Percentiles rank a stretch among this genome's conserved stretches.
Conservation (phyloP, 2,329 filamentous ascomycete species). For the Cadophora malorum region DNA sequence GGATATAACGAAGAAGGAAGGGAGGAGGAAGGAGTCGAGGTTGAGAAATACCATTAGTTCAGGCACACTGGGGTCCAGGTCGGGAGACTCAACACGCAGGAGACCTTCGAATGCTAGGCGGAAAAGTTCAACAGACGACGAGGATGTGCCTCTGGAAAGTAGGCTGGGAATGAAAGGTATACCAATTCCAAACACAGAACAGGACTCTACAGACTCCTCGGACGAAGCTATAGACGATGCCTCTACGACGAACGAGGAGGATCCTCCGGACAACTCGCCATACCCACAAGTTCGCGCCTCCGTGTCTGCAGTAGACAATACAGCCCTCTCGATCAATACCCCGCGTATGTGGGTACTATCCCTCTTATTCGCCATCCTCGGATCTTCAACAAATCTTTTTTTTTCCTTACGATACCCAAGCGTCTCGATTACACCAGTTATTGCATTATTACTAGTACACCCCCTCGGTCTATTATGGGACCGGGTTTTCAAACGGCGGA, state of each 20-base stretch:
- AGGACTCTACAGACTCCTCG: slow-evolving; percentile 31
- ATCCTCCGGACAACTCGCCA: slow-evolving; percentile 72
- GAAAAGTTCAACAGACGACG: slow-evolving; percentile 23
- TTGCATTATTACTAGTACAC: slow-evolving; percentile 83
- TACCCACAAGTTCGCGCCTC: slow-evolving; percentile 83
- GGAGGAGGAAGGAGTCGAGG: slow-evolving; percentile 39
- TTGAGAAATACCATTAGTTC: slow-evolving; percentile 40
- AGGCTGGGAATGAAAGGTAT: slow-evolving; percentile 34
- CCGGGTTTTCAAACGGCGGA: slow-evolving; percentile 65
- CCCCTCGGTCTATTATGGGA: slow-evolving; percentile 85
- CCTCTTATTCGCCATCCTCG: slow-evolving; percentile 79
- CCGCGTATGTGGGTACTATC: slow-evolving; percentile 87
- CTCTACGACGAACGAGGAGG: slow-evolving; percentile 52
- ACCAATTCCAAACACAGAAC: slow-evolving; percentile 34
- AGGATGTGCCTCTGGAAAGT: slow-evolving; percentile 34
- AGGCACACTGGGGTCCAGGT: slow-evolving; percentile 24
- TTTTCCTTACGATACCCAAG: slow-evolving; percentile 91
- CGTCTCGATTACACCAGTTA: slow-evolving; percentile 87
- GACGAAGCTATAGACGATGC: slow-evolving; percentile 26
- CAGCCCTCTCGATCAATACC: slow-evolving; percentile 80
- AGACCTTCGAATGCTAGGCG: slow-evolving; percentile 22
- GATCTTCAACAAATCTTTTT: slow-evolving; percentile 85
- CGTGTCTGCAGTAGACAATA: slow-evolving; percentile 77
- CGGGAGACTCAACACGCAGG: slow-evolving; percentile 12
- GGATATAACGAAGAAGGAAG: slow-evolving; percentile 36